Evolutionary conservation across 2,329 filamentous ascomycete species (phyloP), one percentile per base, ranked within the genome.

Genomic region (Beauveria asiatica): DNA sequence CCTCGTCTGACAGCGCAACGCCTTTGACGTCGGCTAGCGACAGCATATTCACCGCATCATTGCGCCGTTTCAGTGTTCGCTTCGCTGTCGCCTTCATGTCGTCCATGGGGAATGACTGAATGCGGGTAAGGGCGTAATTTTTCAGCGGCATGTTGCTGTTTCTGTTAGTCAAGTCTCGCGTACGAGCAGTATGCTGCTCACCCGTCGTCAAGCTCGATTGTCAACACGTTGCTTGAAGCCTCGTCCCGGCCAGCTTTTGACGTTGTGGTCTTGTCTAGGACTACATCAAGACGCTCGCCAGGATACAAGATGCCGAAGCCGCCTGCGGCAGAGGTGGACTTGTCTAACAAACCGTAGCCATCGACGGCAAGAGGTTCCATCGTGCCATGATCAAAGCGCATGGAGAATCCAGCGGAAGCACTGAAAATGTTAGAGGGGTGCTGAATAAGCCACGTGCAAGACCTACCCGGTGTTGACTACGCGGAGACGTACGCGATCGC

Each of bases 391-490:
- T 21, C 25, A 4, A 64, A 21, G 11, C 46, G 50, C 9, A 64
- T 23, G 5, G 63, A 64, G 42, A 56, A 62, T 19, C 63, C 63
- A 13, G 62, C 55, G 17, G 63, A 61, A 11, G 62, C 60, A 13
- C 62, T 58, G 11, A 13, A 25, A 37, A 7, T 5, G 46, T 62
- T 51, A 52, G 58, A 2, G 6, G 19, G 25, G 5, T 4, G 27
- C 19, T 4, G 1, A 13, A n/a, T 39, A 39, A n/a, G 27, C 30
- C 23, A n/a, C 9, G 16, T 25, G 41, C 8, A 5, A 8, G 6
- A 62, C 61, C 9, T 53, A 66, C 63, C 65, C 65, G 5, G 62
- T 63, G 45, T 67, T 67, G 5, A 65, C 55, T 11, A 67, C 25
- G 0, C 65, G 61, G 1, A 67, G 56, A 7, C 64, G 58, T 3